A percentile compares a stretch with the other conserved stretches of the same genome.
These are phyloP conservation scores for Tricholoma saponaceum DNA, from an alignment of 768 basidiomycete species.

Conservation along the genomic window DNA sequence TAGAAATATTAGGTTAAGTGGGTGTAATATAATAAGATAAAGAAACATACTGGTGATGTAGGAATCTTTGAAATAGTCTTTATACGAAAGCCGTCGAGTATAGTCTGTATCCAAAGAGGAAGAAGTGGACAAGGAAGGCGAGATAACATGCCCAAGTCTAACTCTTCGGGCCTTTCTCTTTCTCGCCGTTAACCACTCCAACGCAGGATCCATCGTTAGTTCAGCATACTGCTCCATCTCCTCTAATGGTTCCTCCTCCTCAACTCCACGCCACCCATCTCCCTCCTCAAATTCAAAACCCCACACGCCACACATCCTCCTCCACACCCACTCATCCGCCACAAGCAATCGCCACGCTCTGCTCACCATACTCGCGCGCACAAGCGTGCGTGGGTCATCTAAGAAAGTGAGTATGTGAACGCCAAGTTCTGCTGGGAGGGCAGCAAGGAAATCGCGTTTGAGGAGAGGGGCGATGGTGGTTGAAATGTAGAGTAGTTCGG, in stretches of 20 bases:
- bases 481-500: conserved; percentile 63
- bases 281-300: conserved; percentile 32
- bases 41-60: conserved; percentile 61
- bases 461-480: conserved; percentile 61
- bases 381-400: conserved; percentile 69
- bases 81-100: conserved; percentile 48
- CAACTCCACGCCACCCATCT: conserved; percentile 8
- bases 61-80: conserved; percentile 65
- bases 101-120: neutral
- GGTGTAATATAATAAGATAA: conserved; percentile 2
- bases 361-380: conserved; percentile 67
- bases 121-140: neutral
- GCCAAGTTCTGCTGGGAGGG: conserved; percentile 55
- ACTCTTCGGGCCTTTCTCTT: conserved; percentile 12
- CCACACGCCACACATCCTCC: conserved; percentile 60
- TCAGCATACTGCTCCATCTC: conserved; percentile 29
- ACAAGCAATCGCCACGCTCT: conserved; percentile 66
- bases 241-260: conserved; percentile 30
- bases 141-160: neutral
- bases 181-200: conserved; percentile 32
- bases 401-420: conserved; percentile 74
- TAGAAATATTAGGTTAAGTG: conserved; percentile 20
- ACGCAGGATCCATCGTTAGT: conserved; percentile 36
- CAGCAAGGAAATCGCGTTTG: conserved; percentile 52
- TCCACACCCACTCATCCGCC: conserved; percentile 79